Conservation (phyloP, 2,329 filamentous ascomycete species). For the Emericellopsis cladophorae region DNA sequence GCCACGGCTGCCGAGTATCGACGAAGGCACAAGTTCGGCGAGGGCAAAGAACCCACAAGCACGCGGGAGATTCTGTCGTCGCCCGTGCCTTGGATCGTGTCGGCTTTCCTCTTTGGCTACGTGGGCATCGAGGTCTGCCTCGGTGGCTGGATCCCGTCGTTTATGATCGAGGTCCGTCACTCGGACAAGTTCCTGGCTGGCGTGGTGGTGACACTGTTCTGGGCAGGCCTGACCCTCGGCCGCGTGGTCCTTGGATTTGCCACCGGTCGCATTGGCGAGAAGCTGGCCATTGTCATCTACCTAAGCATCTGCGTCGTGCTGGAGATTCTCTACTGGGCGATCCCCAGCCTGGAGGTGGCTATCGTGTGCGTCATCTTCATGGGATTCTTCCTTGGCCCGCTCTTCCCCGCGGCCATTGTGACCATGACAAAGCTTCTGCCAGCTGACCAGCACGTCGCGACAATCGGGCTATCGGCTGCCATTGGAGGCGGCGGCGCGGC, state of each 20-base stretch:
- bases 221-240: conserved; percentile 69
- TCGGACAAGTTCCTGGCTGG: conserved; percentile 60
- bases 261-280: conserved; percentile 61
- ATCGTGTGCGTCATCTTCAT: conserved; percentile 59
- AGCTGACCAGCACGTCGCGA: conserved; percentile 58
- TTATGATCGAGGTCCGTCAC: conserved; percentile 36
- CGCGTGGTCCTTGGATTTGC: conserved; percentile 63
- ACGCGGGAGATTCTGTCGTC: background rate
- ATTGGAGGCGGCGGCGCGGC: conserved; percentile 64
- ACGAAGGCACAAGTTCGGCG: conserved; percentile 7
- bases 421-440: conserved; percentile 59
- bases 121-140: conserved; percentile 67
- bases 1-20: conserved; percentile 47
- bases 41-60: background rate
- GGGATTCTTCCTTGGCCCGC: conserved; percentile 68
- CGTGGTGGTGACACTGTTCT: conserved; percentile 69
- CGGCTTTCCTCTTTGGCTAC: conserved; percentile 66
- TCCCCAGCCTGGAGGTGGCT: conserved; percentile 65
- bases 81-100: conserved; percentile 54
- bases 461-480: conserved; percentile 66
- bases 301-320: conserved; percentile 50
- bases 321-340: conserved; percentile 69
- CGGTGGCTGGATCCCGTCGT: conserved; percentile 52
- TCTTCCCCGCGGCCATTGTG: conserved; percentile 63
- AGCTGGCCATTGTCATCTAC: conserved; percentile 48